Evolutionary conservation across 2,329 filamentous ascomycete species (phyloP), one percentile per base, ranked within the genome.

Genomic region (Atkinsonella hypoxylon): DNA sequence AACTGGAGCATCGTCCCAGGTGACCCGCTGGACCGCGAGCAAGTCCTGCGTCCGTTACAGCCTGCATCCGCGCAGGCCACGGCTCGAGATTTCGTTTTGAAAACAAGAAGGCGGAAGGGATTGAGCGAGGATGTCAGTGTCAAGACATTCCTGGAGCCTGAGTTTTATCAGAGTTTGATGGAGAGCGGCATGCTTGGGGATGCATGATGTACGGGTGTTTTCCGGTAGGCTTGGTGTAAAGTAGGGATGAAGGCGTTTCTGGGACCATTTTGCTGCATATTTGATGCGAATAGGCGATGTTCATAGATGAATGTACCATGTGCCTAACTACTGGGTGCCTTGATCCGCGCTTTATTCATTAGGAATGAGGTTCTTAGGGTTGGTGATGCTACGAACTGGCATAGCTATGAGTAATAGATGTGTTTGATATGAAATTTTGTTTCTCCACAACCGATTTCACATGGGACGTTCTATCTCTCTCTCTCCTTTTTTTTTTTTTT

Each of bases 1-100:
- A 83, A 87, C 57, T 98, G 93, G 93, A 89, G 79, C 62, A 88
- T 97, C 54, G 91, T 98, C 1, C 93, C 93, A 1, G 93, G 93
- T 50, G 93, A 98, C 67, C 93, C 93, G 40, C 77, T 98, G 34
- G 93, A 98, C 67, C 85, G 84, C 62, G 86, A 89, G 54, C 83
- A 94, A 55, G 81, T 89, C 57, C 73, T 93, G 51, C 77, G 87
- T 47, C 88, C 90, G 5, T 73, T 98, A 56, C 90, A 97, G 67
- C 89, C 90, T 55, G 93, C 93, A 1, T 79, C 79, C 49, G 87
- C 88, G 48, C 89, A 94, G 72, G 89, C 87, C 20, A 94, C 90
- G 46, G 93, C 93, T 1, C 78, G 93, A 54, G 93, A 98, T 67
- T 97, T 98, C 68, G 90, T 97, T 49, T 78, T 97, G 55, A 98